phyloP scores from a whole-genome alignment of 2,329 filamentous ascomycete species.

The Pseudofabraea citricarpa region DNA sequence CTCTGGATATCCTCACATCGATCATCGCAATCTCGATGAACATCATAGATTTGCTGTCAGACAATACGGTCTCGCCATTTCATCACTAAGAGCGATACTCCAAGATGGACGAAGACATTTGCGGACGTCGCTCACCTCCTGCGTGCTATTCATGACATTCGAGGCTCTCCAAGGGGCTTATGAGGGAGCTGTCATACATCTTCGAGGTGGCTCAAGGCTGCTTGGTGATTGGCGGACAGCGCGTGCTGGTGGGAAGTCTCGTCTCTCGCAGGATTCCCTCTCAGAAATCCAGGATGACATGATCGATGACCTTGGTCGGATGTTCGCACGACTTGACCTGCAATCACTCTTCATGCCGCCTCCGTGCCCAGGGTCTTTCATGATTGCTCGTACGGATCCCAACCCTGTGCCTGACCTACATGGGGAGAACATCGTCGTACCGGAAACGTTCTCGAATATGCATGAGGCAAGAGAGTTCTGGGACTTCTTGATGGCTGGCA shows the following conservation, averaged over 20 bases:
- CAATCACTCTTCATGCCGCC: constrained; percentile 26
- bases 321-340: constrained; percentile 27
- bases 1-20: constrained; percentile 26
- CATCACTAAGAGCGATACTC: constrained; percentile 21
- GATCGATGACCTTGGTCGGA: constrained; percentile 25
- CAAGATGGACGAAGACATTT: constrained; percentile 25
- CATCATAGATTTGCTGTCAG: constrained; percentile 25
- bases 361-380: constrained; percentile 15
- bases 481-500: constrained; percentile 27
- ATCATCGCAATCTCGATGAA: constrained; percentile 25
- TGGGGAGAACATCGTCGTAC: constrained; percentile 22
- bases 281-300: constrained; percentile 28
- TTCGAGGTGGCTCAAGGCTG: constrained; percentile 24
- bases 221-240: constrained; percentile 27
- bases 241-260: constrained; percentile 20
- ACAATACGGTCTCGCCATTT: constrained; percentile 25
- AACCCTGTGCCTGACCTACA: constrained; percentile 24
- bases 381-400: background rate
- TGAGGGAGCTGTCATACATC: constrained; percentile 25
- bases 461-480: constrained; percentile 24
- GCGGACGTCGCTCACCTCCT: constrained; percentile 25
- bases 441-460: constrained; percentile 22
- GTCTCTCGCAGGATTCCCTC: constrained; percentile 26
- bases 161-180: constrained; percentile 27
- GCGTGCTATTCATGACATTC: constrained; percentile 27